Evolutionary conservation across 208 protist genomes (phyloP).

Genomic region (Trypanosoma grayi): DNA sequence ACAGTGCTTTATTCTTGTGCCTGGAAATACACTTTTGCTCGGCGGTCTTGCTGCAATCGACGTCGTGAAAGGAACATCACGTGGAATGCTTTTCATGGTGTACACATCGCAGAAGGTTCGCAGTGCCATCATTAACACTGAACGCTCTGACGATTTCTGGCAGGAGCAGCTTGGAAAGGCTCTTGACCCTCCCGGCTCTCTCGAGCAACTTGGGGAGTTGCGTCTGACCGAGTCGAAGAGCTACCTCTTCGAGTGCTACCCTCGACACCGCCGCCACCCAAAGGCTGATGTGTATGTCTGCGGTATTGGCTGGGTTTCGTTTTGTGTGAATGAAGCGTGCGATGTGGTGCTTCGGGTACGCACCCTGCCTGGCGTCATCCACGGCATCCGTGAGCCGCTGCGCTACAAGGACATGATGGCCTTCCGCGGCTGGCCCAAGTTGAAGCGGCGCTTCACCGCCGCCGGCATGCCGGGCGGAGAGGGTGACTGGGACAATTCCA

Average conservation of each 20-base stretch:
- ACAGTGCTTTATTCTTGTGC: slow-evolving; percentile 81
- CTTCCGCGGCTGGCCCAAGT: slow-evolving; percentile 69
- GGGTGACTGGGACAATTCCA: slow-evolving; percentile 59
- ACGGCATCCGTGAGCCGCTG: slow-evolving; percentile 86
- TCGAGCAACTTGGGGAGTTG: slow-evolving; percentile 70
- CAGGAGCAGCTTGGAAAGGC: slow-evolving; percentile 75
- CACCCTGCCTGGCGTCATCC: slow-evolving; percentile 85
- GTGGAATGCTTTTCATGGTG: slow-evolving; percentile 80
- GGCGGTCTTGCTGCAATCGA: slow-evolving; percentile 83
- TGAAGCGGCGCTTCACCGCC: slow-evolving; percentile 67
- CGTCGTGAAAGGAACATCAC: slow-evolving; percentile 71
- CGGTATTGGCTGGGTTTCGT: slow-evolving; percentile 84
- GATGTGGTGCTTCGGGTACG: slow-evolving; percentile 91
- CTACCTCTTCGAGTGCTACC: slow-evolving; percentile 91
- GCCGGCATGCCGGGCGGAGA: slow-evolving; percentile 43
- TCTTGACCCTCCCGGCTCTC: slow-evolving; percentile 73
- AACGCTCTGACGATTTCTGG: slow-evolving; percentile 78
- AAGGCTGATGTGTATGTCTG: slow-evolving; percentile 91
- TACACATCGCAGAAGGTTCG: slow-evolving; percentile 89
- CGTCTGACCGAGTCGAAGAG: slow-evolving; percentile 62
- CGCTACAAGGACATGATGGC: slow-evolving; percentile 85
- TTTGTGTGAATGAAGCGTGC: slow-evolving; percentile 72
- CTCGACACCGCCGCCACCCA: slow-evolving; percentile 60
- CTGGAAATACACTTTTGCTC: slow-evolving; percentile 84
- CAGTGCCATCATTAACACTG: slow-evolving; percentile 76